A percentile compares a stretch with the other conserved stretches of the same genome.
Conservation (phyloP, 441 rosid genomes). For the Brassica balearica region DNA sequence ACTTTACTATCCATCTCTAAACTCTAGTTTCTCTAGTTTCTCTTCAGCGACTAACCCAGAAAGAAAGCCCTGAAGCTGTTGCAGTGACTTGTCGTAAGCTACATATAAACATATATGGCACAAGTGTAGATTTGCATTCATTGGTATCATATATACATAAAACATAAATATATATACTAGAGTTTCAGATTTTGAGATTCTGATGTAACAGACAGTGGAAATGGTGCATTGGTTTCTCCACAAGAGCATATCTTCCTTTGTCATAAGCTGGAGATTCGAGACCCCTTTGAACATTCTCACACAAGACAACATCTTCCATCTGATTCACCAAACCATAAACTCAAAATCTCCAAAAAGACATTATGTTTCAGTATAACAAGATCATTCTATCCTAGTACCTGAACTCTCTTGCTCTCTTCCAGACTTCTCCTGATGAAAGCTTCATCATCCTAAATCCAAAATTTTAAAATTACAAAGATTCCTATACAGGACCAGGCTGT, state of each 20-base stretch:
- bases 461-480: too few relatives aligned
- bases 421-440: slow-evolving; percentile 68
- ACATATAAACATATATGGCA: not conserved
- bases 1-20: slow-evolving; percentile 57
- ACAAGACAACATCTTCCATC: slow-evolving; percentile 79
- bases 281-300: slow-evolving; percentile 87
- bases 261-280: slow-evolving; percentile 76
- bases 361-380: not conserved
- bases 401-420: slow-evolving; percentile 73
- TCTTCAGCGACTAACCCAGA: slow-evolving; percentile 86
- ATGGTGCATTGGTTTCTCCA: slow-evolving; percentile 82
- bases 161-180: not conserved
- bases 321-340: slow-evolving; percentile 40
- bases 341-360: not conserved
- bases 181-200: slow-evolving; percentile 43
- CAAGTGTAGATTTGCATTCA: not conserved
- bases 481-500: not conserved
- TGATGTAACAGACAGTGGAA: slow-evolving; percentile 54
- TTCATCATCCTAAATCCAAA: slow-evolving; percentile 60
- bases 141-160: not conserved
- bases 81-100: slow-evolving; percentile 85
- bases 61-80: slow-evolving; percentile 92
- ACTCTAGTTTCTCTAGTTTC: slow-evolving; percentile 90
- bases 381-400: slow-evolving; percentile 51
- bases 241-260: slow-evolving; percentile 73